These are phyloP conservation scores for Ricinus communis DNA, from an alignment of 345 rosid genomes.

Conservation along the genomic window DNA sequence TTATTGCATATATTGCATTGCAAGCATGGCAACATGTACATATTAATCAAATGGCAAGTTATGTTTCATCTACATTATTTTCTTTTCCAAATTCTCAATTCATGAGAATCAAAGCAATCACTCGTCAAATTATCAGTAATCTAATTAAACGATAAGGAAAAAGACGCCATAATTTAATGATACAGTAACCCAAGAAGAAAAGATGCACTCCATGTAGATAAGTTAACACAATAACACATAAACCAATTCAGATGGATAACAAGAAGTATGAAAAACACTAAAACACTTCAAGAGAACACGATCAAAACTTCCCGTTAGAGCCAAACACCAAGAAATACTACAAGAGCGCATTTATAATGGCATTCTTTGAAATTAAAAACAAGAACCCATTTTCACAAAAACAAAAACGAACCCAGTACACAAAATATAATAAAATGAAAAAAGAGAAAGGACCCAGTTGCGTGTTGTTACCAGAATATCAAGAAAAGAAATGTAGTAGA, in stretches of 20 bases:
- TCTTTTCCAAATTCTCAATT: too few relatives aligned
- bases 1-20: not conserved
- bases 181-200: not conserved
- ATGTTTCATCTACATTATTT: too few relatives aligned
- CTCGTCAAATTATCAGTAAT: too few relatives aligned
- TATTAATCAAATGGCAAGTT: not conserved
- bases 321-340: not conserved
- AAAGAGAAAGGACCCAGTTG: not conserved
- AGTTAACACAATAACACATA: not conserved
- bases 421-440: too few relatives aligned
- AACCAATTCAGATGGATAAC: too few relatives aligned
- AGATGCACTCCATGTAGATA: not conserved
- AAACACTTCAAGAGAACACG: too few relatives aligned
- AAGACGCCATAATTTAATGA: not conserved
- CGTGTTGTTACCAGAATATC: slow-evolving; percentile 26
- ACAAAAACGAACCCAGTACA: not conserved
- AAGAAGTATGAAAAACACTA: too few relatives aligned
- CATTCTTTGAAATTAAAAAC: not conserved
- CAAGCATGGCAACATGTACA: not conserved
- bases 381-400: slow-evolving; percentile 6
- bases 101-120: too few relatives aligned
- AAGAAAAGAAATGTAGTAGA: slow-evolving; percentile 38
- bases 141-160: not conserved
- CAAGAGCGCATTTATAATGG: not conserved
- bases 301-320: too few relatives aligned